phyloP scores from a whole-genome alignment of 129 eudicot species.

The Centella asiatica region DNA sequence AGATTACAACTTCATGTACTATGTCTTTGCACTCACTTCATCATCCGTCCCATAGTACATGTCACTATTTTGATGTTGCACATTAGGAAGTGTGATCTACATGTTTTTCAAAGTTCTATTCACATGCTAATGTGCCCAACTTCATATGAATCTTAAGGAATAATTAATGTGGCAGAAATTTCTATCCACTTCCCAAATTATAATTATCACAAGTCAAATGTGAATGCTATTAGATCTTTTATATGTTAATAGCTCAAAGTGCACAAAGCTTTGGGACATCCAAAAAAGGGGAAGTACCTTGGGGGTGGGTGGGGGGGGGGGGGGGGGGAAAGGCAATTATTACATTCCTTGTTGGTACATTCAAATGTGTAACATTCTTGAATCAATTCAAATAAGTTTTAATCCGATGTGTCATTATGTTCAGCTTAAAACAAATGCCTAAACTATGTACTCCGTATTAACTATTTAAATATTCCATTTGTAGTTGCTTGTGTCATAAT shows the following conservation, averaged over 20 bases:
- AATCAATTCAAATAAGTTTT: too few species aligned
- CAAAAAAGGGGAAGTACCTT: too few species aligned
- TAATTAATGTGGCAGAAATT: background rate
- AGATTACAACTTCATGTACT: background rate
- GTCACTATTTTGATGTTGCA: background rate
- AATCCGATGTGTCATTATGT: too few species aligned
- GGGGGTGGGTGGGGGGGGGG: too few species aligned
- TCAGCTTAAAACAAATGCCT: background rate
- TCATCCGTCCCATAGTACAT: background rate
- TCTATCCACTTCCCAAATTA: background rate
- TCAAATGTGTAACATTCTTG: background rate
- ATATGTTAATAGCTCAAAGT: background rate
- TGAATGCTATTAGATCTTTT: background rate
- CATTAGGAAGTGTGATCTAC: background rate
- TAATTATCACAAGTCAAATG: background rate
- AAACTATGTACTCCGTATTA: too few species aligned
- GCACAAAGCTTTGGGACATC: background rate
- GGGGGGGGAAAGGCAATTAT: background rate
- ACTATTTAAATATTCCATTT: too few species aligned
- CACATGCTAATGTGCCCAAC: background rate
- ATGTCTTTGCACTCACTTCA: background rate
- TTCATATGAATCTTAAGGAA: background rate
- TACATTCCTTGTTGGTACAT: background rate
- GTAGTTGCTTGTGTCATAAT: background rate
- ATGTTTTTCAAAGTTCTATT: background rate